Conservation (phyloP, 352 stramenopile species). For the Pythium dissotocum region DNA sequence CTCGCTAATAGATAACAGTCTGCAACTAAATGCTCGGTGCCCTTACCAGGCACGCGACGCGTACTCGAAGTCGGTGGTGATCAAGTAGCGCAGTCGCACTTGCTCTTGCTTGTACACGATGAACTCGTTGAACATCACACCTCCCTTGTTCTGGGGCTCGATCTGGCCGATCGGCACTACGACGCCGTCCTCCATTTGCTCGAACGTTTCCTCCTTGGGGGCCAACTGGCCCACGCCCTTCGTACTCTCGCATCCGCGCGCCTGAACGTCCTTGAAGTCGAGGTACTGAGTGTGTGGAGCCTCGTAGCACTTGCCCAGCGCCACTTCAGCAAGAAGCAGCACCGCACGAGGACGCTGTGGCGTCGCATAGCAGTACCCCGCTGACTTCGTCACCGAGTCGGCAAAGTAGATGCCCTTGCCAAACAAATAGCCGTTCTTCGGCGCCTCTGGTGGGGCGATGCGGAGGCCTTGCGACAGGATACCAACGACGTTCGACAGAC, state of each 20-base stretch:
- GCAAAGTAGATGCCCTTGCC: conserved; percentile 83
- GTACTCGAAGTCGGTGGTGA: conserved; percentile 48
- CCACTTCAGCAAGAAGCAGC: conserved; percentile 63
- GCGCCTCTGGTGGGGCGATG: conserved; percentile 67
- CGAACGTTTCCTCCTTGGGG: conserved; percentile 36
- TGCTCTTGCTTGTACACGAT: conserved; percentile 73
- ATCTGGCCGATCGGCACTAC: conserved; percentile 58
- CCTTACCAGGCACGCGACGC: neutral
- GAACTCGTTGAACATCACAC: conserved; percentile 71
- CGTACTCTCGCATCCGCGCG: conserved; percentile 38
- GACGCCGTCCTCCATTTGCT: conserved; percentile 43
- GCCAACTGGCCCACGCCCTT: conserved; percentile 50
- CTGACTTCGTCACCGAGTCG: conserved; percentile 54
- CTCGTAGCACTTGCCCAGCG: conserved; percentile 51
- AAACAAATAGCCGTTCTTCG: conserved; percentile 67
- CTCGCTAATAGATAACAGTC: conserved; percentile 8
- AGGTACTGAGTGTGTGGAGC: conserved; percentile 51
- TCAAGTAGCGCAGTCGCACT: conserved; percentile 61
- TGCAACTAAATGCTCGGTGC: neutral
- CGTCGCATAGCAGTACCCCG: conserved; percentile 46
- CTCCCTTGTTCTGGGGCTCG: conserved; percentile 35
- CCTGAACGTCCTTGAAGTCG: conserved; percentile 40
- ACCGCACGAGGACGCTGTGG: conserved; percentile 31
- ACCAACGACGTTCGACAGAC: conserved; percentile 61
- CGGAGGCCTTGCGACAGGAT: conserved; percentile 70